Evolutionary conservation across 352 stramenopile genomes (phyloP).

Genomic region (Phytopythium montanum): DNA sequence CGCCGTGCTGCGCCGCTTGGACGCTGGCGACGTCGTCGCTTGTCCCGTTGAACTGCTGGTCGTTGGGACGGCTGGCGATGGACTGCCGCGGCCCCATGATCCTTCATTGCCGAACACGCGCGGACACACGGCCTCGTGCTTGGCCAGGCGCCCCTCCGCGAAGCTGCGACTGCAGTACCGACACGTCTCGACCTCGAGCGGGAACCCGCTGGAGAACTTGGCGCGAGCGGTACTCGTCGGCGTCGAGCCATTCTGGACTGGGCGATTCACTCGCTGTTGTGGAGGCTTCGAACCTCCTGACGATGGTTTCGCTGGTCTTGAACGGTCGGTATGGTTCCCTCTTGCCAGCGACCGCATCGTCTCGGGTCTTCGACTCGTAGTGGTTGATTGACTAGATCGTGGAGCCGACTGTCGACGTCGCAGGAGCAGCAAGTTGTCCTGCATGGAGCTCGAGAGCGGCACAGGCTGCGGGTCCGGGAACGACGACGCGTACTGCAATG

Average conservation of each 20-base stretch:
- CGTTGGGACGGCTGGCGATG: conserved; percentile 11
- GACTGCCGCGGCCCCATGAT: conserved; percentile 58
- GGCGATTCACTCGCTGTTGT: background rate
- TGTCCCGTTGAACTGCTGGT: background rate
- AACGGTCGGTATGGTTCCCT: background rate
- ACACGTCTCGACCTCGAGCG: conserved; percentile 51
- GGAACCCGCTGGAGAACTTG: background rate
- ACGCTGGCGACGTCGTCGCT: conserved; percentile 5
- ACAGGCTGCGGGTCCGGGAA: conserved; percentile 48
- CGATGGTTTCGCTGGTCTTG: background rate
- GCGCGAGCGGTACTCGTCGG: background rate
- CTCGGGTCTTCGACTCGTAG: background rate
- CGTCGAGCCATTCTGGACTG: background rate
- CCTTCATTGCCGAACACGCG: conserved; percentile 76
- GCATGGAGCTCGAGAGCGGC: conserved; percentile 19
- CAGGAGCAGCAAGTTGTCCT: conserved; percentile 44
- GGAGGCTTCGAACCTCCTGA: background rate
- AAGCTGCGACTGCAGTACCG: conserved; percentile 77
- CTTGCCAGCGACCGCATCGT: background rate
- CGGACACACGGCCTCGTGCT: conserved; percentile 79
- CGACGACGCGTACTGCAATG: conserved; percentile 70
- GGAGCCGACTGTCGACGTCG: conserved; percentile 11
- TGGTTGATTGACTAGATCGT: background rate
- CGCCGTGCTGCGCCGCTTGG: background rate
- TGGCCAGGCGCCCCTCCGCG: conserved; percentile 69